Evolutionary conservation across 805 yeast genomes (phyloP).

Genomic region (Barnettozyma sucrosica): DNA sequence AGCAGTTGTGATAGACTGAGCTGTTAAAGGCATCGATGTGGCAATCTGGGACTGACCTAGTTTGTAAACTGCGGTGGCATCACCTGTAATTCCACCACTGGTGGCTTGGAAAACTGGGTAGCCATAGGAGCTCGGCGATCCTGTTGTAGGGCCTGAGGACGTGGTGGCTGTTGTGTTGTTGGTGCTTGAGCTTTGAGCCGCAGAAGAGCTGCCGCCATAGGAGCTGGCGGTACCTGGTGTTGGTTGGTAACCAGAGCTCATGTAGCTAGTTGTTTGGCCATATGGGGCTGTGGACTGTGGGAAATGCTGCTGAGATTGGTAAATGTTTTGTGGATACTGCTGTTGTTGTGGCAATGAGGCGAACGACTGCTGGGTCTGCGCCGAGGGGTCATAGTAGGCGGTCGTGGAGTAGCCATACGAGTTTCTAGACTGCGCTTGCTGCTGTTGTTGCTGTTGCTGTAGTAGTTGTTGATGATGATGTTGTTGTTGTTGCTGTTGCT

Average conservation of each 20-base stretch:
- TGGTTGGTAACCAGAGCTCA: background rate
- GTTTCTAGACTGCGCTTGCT: constrained; percentile 11
- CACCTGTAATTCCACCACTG: constrained; percentile 5
- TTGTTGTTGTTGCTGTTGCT: constrained; percentile 9
- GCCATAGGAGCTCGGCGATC: background rate
- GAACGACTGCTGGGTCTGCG: background rate
- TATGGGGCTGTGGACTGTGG: background rate
- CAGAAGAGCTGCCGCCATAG: background rate
- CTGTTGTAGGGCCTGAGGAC: background rate
- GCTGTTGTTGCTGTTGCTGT: constrained; percentile 15
- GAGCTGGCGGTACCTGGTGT: background rate
- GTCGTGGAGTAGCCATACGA: constrained; percentile 1
- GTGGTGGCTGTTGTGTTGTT: background rate
- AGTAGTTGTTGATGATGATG: constrained; percentile 10
- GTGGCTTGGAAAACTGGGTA: constrained; percentile 1
- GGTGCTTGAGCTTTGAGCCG: background rate
- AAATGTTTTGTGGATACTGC: constrained; percentile 11
- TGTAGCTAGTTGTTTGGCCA: background rate
- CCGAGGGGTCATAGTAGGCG: background rate
- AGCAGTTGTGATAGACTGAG: background rate
- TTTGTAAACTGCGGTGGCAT: constrained; percentile 6
- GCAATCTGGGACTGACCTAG: background rate
- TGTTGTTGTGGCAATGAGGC: constrained; percentile 2
- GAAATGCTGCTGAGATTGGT: constrained; percentile 9
- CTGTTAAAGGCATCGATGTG: background rate